Conservation (phyloP, 139 green algal species). For the Trebouxia sp. region DNA sequence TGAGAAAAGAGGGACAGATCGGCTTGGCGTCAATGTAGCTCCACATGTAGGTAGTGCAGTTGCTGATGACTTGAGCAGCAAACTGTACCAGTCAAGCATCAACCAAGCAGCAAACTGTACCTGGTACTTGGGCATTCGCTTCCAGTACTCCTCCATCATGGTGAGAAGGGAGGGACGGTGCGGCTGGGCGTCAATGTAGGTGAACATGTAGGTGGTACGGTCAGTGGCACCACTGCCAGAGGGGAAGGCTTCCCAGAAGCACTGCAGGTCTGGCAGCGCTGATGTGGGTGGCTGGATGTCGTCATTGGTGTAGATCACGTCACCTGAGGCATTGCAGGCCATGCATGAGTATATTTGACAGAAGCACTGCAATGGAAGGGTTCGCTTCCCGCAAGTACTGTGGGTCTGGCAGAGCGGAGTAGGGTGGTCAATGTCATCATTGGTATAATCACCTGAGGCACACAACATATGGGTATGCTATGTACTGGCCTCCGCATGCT, state of each 20-base stretch:
- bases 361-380: neutral
- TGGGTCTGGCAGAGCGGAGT: too few species aligned
- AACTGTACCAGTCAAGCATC: too few species aligned
- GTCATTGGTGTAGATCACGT: slow-evolving; percentile 81
- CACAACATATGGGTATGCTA: too few species aligned
- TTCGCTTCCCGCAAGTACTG: neutral
- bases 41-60: too few species aligned
- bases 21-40: too few species aligned
- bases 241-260: slow-evolving; percentile 93
- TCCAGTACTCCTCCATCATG: slow-evolving; percentile 95
- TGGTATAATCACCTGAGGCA: too few species aligned
- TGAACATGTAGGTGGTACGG: slow-evolving; percentile 97
- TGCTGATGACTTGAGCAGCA: too few species aligned
- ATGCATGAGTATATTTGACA: neutral
- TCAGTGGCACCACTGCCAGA: slow-evolving; percentile 68
- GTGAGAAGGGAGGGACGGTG: slow-evolving; percentile 51
- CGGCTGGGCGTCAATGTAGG: slow-evolving; percentile 85
- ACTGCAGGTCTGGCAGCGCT: slow-evolving; percentile 50
- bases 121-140: slow-evolving; percentile 88
- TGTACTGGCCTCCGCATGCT: too few species aligned
- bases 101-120: too few species aligned
- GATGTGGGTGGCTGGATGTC: slow-evolving; percentile 23
- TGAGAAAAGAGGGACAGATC: too few species aligned
- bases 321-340: slow-evolving; percentile 36
- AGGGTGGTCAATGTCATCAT: too few species aligned